Evolutionary conservation across 169 alveolate species (phyloP), one percentile per base, ranked within the genome.

Genomic region (Babesia gibsoni): DNA sequence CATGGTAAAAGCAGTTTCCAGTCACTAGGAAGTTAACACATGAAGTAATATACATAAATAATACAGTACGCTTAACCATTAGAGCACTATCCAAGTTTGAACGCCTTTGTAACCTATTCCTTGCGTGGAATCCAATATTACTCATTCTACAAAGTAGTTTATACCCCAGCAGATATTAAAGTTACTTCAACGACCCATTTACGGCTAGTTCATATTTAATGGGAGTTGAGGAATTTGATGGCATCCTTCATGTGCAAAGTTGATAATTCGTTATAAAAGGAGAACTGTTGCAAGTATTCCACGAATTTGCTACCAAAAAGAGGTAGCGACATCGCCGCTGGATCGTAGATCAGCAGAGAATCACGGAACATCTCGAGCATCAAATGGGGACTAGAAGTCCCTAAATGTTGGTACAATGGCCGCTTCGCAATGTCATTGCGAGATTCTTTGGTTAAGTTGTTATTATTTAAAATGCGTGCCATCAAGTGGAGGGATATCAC

Each of bases 401-500:
- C 63, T 57, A 63, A 8, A 41, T 22, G 45, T 23, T 45, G 50
- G 48, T 39, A 37, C 14, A 73, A 33, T 3, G 61, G 72, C 27
- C 27, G 3, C 8, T 23, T 39, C 25, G 41, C 2, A 29, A 53
- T 9, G 22, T 68, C 66, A 12, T 43, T 56, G 23, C 68, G 70
- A 20, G 25, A 23, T 0, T 22, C 36, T 14, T 45, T 1, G 7
- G 67, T 32, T 25, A 68, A 12, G 12, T 68, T 27, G 12, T 8
- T 20, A 29, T 32, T 54, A 20, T 59, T 54, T 1, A 79, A 33
- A 7, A 63, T 22, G 33, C 85, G 58, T 10, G 64, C 10, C 29
- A 52, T 20, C 27, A 77, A 45, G 46, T 77, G 85, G 23, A 77
- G 58, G 27, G 67, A 32, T 50, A 77, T 59, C 9, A 77, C 73